These are phyloP conservation scores for Cyclotella kingstonii DNA, from an alignment of 108 stramenopile genomes.

Conservation along the genomic window DNA sequence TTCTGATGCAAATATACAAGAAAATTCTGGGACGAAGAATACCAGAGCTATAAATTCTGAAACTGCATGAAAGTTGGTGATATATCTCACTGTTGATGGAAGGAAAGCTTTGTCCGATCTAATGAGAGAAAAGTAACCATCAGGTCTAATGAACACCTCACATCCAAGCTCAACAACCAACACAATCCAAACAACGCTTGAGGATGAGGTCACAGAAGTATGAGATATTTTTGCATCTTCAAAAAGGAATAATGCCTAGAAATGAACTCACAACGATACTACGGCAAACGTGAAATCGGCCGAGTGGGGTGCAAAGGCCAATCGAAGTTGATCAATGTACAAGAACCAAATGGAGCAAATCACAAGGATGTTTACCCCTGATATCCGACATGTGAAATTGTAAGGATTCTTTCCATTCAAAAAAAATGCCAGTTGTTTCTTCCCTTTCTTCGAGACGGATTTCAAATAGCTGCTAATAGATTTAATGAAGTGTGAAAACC, in stretches of 20 bases:
- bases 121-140: slow-evolving; percentile 54
- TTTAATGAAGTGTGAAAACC: neutral
- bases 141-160: slow-evolving; percentile 73
- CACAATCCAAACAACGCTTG: slow-evolving; percentile 64
- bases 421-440: slow-evolving; percentile 13
- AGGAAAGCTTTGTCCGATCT: slow-evolving; percentile 68
- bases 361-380: slow-evolving; percentile 77
- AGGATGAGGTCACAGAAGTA: neutral
- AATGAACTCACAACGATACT: slow-evolving; percentile 54
- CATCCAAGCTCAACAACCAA: slow-evolving; percentile 69
- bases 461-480: neutral
- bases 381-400: slow-evolving; percentile 50
- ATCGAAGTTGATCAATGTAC: slow-evolving; percentile 61
- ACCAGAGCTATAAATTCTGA: slow-evolving; percentile 66
- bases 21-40: slow-evolving; percentile 69
- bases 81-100: slow-evolving; percentile 66
- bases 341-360: slow-evolving; percentile 70
- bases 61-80: slow-evolving; percentile 63
- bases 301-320: slow-evolving; percentile 56
- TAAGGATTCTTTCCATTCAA: slow-evolving; percentile 51
- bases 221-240: neutral
- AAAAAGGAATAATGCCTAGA: neutral
- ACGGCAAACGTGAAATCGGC: slow-evolving; percentile 56
- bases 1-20: slow-evolving; percentile 42
- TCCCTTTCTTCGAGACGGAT: slow-evolving; percentile 2